These are phyloP conservation scores for Phytophthora vignae DNA, from an alignment of 352 stramenopile genomes.

Conservation along the genomic window DNA sequence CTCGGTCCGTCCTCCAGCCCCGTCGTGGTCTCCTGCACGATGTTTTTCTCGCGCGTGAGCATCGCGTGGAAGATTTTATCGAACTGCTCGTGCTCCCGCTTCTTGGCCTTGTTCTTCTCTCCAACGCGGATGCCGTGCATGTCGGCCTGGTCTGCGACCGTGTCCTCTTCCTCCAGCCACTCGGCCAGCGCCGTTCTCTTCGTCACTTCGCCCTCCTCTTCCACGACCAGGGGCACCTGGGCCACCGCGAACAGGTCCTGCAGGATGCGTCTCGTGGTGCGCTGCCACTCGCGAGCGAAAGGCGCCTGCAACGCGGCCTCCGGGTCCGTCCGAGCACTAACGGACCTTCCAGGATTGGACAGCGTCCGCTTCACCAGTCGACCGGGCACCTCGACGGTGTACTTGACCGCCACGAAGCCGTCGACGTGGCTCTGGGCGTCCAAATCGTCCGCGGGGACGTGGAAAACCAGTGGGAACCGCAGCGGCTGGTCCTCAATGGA, in stretches of 20 bases:
- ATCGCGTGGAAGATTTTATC: conserved; percentile 66
- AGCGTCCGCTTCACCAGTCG: conserved; percentile 67
- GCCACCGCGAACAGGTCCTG: conserved; percentile 69
- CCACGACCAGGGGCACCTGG: conserved; percentile 50
- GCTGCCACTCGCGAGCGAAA: conserved; percentile 75
- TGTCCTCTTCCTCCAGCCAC: conserved; percentile 64
- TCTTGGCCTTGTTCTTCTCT: conserved; percentile 52
- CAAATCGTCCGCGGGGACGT: conserved; percentile 42
- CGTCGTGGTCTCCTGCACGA: conserved; percentile 76
- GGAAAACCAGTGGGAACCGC: conserved; percentile 65
- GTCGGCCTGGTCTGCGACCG: conserved; percentile 40
- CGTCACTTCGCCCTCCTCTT: conserved; percentile 6
- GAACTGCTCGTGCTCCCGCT: conserved; percentile 60
- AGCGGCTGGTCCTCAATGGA: conserved; percentile 37
- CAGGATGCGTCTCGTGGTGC: conserved; percentile 65
- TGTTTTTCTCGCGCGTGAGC: conserved; percentile 78
- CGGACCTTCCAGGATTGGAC: conserved; percentile 38
- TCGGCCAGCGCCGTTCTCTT: conserved; percentile 50
- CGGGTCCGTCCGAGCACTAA: conserved; percentile 31
- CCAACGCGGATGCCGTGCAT: conserved; percentile 42
- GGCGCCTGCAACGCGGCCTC: conserved; percentile 50
- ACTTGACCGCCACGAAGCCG: conserved; percentile 38
- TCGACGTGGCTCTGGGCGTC: conserved; percentile 19
- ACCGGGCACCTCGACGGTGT: conserved; percentile 62
- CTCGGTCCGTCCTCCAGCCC: conserved; percentile 76